A percentile compares a stretch with the other conserved stretches of the same genome.
phyloP scores from a whole-genome alignment of 352 stramenopile genomes.

The Phytophthora palmivora region DNA sequence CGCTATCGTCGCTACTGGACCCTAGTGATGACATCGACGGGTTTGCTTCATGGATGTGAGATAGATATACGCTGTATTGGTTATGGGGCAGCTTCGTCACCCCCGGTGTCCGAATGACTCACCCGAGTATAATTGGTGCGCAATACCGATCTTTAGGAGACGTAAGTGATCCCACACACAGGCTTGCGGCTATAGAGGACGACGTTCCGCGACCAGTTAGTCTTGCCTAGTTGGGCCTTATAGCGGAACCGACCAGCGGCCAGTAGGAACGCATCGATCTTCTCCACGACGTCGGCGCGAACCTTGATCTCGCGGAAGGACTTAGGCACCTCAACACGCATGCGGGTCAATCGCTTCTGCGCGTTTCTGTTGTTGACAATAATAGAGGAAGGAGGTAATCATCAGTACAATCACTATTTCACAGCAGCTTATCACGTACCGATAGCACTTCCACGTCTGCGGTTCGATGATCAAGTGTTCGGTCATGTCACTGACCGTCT shows the following conservation, averaged over 20 bases:
- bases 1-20: conserved; percentile 13
- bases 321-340: conserved; percentile 52
- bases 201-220: conserved; percentile 82
- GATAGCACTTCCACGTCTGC: conserved; percentile 89
- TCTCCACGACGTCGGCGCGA: conserved; percentile 65
- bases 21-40: conserved; percentile 23
- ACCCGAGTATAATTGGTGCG: no score
- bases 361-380: conserved; percentile 54
- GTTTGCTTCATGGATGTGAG: conserved; percentile 4
- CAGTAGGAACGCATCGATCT: conserved; percentile 72
- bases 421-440: conserved; percentile 42
- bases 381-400: not conserved
- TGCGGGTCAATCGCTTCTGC: conserved; percentile 69
- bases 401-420: conserved; percentile 9
- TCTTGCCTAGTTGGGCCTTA: conserved; percentile 74
- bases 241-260: conserved; percentile 63
- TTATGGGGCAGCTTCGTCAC: conserved; percentile 11
- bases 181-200: conserved; percentile 71
- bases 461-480: conserved; percentile 82
- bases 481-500: conserved; percentile 63
- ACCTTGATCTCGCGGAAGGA: conserved; percentile 72
- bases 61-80: conserved; percentile 26
- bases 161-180: conserved; percentile 55
- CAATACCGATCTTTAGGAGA: conserved; percentile 23
- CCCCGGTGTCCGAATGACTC: no score